phyloP scores from a whole-genome alignment of 768 basidiomycete genomes.

The Tylopilus sp. region DNA sequence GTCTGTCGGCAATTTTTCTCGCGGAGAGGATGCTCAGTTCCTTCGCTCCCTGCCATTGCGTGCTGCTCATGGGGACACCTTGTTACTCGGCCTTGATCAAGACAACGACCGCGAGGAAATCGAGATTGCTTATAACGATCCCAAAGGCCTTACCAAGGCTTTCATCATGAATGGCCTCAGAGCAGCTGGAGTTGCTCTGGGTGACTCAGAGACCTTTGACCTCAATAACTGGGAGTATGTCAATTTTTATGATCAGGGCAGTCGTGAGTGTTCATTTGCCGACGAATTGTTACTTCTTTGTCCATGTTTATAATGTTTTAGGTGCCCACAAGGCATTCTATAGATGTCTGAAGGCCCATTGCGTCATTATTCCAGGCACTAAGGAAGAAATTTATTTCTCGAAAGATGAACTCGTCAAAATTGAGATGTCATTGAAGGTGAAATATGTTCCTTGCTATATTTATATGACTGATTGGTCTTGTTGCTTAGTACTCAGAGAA shows the following conservation, averaged over 20 bases:
- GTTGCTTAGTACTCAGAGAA: slow-evolving; percentile 66
- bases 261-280: slow-evolving; percentile 33
- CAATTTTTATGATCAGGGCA: slow-evolving; percentile 52
- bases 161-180: slow-evolving; percentile 89
- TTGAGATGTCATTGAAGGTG: slow-evolving; percentile 90
- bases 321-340: slow-evolving; percentile 86
- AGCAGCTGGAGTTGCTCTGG: slow-evolving; percentile 64
- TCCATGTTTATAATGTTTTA: slow-evolving; percentile 27
- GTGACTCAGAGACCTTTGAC: slow-evolving; percentile 61
- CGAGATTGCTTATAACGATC: slow-evolving; percentile 85
- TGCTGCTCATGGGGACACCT: slow-evolving; percentile 70
- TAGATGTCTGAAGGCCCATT: slow-evolving; percentile 60
- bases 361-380: slow-evolving; percentile 47
- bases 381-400: slow-evolving; percentile 49
- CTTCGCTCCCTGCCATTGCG: slow-evolving; percentile 76
- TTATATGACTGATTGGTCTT: not conserved
- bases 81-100: slow-evolving; percentile 90
- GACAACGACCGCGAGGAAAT: slow-evolving; percentile 67
- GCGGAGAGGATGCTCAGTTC: slow-evolving; percentile 67
- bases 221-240: slow-evolving; percentile 75
- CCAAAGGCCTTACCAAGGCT: slow-evolving; percentile 59
- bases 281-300: not conserved
- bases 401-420: slow-evolving; percentile 72
- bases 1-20: slow-evolving; percentile 85
- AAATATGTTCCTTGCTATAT: slow-evolving; percentile 1